Base-by-base conservation (phyloP, 2,329 filamentous ascomycete species). In the Trichoderma lentiforme region DNA sequence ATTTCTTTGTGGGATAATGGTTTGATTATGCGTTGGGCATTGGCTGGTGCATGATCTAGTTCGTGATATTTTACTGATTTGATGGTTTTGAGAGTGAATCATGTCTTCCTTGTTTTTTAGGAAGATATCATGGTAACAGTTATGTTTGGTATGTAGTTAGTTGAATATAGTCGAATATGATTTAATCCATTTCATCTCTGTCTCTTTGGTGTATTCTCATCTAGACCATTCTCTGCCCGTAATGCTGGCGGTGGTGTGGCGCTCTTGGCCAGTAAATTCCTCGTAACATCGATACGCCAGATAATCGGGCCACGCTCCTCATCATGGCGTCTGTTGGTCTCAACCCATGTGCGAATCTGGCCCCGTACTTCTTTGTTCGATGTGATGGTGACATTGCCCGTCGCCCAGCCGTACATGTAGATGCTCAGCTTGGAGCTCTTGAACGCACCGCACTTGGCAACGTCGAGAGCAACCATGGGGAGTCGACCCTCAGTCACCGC, bases 281-380 rank as follows among this genome's bases (percentile, higher is more conserved):
- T 77, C 63, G 80, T 81, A 36, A 81, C 78, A 62, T 80, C 77
- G 9, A 82, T 70, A 47, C 76, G 76, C 77, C 77, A 81, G n/a
- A 82, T 78, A 18, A 63, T 56, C 28, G 81, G 81, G 26, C 81
- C 80, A 14, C 63, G 34, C 60, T 82, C 81, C 6, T 77, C 74
- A 3, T 79, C 78, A 2, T 63, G 36, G 6, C 66, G 75, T 6
- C 81, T 74, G 51, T 80, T 73, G 9, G 75, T 73, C 69, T 82
- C 80, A 6, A 82, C 74, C 77, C 80, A 81, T 8, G 79, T 81
- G 28, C 76, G 74, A 6, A 82, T 76, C 69, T 82, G 80, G 11
- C 78, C 79, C n/a, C 77, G 73, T 11, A 82, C 78, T 74, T 84
- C 82, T 74, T 82, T 82, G 68, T 83, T 84, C 6, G 81, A 83